Conservation (phyloP, 306 rosid species). For the Dalbergia cochinchinensis region DNA sequence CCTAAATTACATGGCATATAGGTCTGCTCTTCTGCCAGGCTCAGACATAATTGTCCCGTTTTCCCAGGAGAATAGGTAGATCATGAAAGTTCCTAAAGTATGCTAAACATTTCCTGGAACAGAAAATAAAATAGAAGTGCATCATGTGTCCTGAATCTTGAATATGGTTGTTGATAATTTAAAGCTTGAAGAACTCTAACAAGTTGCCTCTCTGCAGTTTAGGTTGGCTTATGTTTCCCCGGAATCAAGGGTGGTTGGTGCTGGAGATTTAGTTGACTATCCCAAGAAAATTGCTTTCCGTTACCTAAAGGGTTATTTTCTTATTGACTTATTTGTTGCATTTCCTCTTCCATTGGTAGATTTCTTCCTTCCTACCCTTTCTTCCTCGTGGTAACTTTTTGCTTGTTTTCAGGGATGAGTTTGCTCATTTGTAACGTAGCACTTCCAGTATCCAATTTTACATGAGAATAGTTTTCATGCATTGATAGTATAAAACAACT, state of each 20-base stretch:
- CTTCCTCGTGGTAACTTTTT: neutral
- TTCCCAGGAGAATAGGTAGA: too few species aligned
- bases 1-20: too few species aligned
- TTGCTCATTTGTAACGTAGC: neutral
- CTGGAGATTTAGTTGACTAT: constrained; percentile 78
- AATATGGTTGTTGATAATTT: neutral
- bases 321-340: constrained; percentile 62
- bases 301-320: constrained; percentile 61
- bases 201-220: constrained; percentile 56
- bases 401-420: too few species aligned
- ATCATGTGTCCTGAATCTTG: too few species aligned
- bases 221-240: constrained; percentile 83
- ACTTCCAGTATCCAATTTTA: neutral
- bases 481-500: too few species aligned
- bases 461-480: too few species aligned
- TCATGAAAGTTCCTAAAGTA: too few species aligned
- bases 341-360: constrained; percentile 81
- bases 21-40: too few species aligned
- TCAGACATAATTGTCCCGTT: too few species aligned
- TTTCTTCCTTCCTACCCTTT: neutral
- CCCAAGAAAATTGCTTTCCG: constrained; percentile 67
- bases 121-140: too few species aligned
- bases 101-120: too few species aligned
- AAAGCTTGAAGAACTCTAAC: neutral
- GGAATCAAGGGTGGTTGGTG: constrained; percentile 75